Evolutionary conservation across 2,329 filamentous ascomycete species (phyloP), one percentile per base, ranked within the genome.

Genomic region (Davidsoniella eucalypti): DNA sequence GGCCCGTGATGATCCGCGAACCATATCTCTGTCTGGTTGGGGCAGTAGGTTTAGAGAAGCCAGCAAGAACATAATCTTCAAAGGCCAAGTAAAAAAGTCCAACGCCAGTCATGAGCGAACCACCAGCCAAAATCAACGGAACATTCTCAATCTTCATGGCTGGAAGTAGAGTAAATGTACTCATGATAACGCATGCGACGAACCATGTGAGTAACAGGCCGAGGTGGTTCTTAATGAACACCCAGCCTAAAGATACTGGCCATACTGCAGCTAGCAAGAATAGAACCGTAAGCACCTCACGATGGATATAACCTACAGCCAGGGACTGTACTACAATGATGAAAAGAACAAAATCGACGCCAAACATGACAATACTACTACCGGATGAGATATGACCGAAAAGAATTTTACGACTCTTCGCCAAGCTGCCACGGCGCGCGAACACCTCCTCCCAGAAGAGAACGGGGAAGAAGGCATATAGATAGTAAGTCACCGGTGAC

Each of bases 391-490:
- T 67, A 56, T 88, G 74, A 1, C 76, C 72, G 56, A 94, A 80
- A 7, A 96, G 67, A 46, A 76, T 71, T 55, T 72, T 73, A 47
- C 74, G 71, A 2, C 87, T 88, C 54, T 79, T 73, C 5, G 67
- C 59, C 10, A 95, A 64, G 40, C 84, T 84, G 43, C 73, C 70
- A 51, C 87, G 75, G 25, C 84, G 78, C 2, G 85, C 84, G 63
- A 82, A 90, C 0, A 95, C 85, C 60, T 95, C 88, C 64, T 95
- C 90, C 92, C 92, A 98, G 67, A 98, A 96, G 52, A 86, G 75
- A 2, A 94, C 80, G 0, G 92, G 92, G 63, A 98, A 98, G 58
- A 93, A 76, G 0, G 82, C 84, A 62, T 98, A 98, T 2, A 78
- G 76, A 60, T 96, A 98, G 63, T 98, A 98, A 2, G 84, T 82